Percentiles rank a stretch among this genome's conserved stretches.
Conservation (phyloP, 176 grass and related monocot species). For the Ensete ventricosum region DNA sequence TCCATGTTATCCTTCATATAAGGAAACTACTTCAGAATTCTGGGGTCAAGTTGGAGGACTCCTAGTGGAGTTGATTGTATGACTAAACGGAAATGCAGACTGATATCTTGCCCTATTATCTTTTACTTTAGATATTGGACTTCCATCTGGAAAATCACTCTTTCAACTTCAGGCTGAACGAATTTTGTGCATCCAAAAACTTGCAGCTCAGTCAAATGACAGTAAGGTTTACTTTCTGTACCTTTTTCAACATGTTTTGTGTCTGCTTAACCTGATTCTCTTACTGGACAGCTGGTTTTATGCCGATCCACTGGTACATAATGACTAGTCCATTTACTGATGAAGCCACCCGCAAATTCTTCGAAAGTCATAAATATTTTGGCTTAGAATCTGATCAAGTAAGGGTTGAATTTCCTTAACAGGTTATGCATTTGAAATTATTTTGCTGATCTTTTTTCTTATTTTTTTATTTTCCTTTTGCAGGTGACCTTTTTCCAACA, state of each 20-base stretch:
- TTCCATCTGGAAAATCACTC: slow-evolving; percentile 94
- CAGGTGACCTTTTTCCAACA: slow-evolving; percentile 98
- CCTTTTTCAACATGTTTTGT: too few species aligned
- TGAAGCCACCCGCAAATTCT: slow-evolving; percentile 79
- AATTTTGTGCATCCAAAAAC: slow-evolving; percentile 84
- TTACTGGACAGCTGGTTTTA: slow-evolving; percentile 28
- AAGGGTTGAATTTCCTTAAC: slow-evolving; percentile 17
- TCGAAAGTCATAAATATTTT: slow-evolving; percentile 86
- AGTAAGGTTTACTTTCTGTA: slow-evolving; percentile 22
- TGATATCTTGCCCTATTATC: not conserved
- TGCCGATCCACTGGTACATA: slow-evolving; percentile 90
- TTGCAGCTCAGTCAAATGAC: slow-evolving; percentile 85
- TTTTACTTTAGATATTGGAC: slow-evolving; percentile 56
- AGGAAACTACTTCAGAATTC: too few species aligned
- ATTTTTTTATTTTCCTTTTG: not conserved
- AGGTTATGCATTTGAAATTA: not conserved
- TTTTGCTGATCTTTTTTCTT: not conserved
- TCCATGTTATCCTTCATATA: too few species aligned
- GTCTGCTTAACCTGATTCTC: not conserved
- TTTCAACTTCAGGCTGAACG: slow-evolving; percentile 97
- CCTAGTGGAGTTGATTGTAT: not conserved
- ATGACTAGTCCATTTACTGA: slow-evolving; percentile 98
- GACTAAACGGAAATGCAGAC: not conserved
- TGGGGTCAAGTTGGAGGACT: too few species aligned
- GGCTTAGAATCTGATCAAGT: slow-evolving; percentile 88